phyloP scores from a whole-genome alignment of 2,329 filamentous ascomycete species.

The Pyrenophora seminiperda region DNA sequence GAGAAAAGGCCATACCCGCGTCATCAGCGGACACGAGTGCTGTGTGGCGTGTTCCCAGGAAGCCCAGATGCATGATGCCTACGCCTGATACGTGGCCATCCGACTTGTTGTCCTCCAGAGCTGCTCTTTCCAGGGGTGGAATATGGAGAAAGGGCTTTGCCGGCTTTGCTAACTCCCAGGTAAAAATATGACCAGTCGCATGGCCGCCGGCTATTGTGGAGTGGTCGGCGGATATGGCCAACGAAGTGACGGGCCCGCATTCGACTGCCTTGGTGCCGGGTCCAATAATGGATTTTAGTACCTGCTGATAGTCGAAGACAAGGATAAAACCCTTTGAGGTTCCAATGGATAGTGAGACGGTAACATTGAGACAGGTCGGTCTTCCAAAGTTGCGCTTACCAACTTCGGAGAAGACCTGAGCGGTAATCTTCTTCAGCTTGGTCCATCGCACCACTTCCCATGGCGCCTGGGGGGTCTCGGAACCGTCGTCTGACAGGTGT shows the following conservation, averaged over 20 bases:
- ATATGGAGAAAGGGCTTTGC: conserved; percentile 88
- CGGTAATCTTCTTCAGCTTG: conserved; percentile 84
- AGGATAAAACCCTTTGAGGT: conserved; percentile 94
- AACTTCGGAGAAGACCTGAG: conserved; percentile 88
- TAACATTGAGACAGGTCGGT: conserved; percentile 87
- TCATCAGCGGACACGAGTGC: conserved; percentile 95
- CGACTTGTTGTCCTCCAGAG: conserved; percentile 66
- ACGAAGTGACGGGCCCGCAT: conserved; percentile 81
- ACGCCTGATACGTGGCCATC: conserved; percentile 84
- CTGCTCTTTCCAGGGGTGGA: conserved; percentile 70
- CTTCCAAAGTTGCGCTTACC: conserved; percentile 91
- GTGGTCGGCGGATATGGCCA: conserved; percentile 93
- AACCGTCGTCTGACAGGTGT: conserved; percentile 58
- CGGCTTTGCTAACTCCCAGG: conserved; percentile 87
- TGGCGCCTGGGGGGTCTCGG: conserved; percentile 71
- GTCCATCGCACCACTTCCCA: conserved; percentile 99
- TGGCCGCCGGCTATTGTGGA: conserved; percentile 90
- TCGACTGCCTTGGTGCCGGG: conserved; percentile 93
- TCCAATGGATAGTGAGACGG: conserved; percentile 85
- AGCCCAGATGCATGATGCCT: conserved; percentile 87
- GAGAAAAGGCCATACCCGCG: conserved; percentile 96
- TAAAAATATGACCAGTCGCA: conserved; percentile 89
- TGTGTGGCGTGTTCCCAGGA: conserved; percentile 89
- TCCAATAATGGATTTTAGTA: conserved; percentile 89
- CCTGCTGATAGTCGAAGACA: conserved; percentile 97